Evolutionary conservation across 495 filamentous ascomycete species (phyloP).

Genomic region (Polyplosphaeria fusca): DNA sequence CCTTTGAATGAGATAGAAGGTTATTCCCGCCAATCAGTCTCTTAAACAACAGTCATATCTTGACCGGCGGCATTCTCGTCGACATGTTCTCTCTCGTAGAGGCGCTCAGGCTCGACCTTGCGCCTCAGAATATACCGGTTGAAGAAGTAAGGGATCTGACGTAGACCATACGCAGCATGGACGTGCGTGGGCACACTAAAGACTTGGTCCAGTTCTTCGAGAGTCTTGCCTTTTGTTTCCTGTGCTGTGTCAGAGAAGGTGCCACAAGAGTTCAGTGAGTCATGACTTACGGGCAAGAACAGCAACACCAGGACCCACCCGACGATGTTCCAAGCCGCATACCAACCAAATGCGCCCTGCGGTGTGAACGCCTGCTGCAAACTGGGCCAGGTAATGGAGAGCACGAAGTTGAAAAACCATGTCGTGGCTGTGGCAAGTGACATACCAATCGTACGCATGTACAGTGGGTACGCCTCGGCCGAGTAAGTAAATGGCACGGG

Average conservation of each 20-base stretch:
- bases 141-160: constrained; percentile 51
- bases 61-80: constrained; percentile 12
- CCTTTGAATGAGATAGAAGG: not conserved
- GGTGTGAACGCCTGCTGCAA: constrained; percentile 53
- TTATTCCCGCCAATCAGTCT: not conserved
- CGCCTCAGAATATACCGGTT: constrained; percentile 46
- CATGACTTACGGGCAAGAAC: constrained; percentile 21
- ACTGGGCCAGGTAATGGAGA: constrained; percentile 64
- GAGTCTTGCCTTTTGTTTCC: constrained; percentile 48
- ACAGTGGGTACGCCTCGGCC: constrained; percentile 57
- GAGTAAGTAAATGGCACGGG: constrained; percentile 56
- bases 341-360: constrained; percentile 62
- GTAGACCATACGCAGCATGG: constrained; percentile 41
- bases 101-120: constrained; percentile 39
- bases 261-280: no score
- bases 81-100: constrained; percentile 25
- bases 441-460: constrained; percentile 31
- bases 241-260: not conserved
- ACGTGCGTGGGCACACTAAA: constrained; percentile 45
- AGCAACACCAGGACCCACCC: constrained; percentile 42
- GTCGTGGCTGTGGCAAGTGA: constrained; percentile 60
- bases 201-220: constrained; percentile 49
- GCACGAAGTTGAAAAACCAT: constrained; percentile 67
- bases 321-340: constrained; percentile 49
- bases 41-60: constrained; percentile 20